Base-by-base conservation (phyloP, 805 yeast genomes). In the Metschnikowia borealis region DNA sequence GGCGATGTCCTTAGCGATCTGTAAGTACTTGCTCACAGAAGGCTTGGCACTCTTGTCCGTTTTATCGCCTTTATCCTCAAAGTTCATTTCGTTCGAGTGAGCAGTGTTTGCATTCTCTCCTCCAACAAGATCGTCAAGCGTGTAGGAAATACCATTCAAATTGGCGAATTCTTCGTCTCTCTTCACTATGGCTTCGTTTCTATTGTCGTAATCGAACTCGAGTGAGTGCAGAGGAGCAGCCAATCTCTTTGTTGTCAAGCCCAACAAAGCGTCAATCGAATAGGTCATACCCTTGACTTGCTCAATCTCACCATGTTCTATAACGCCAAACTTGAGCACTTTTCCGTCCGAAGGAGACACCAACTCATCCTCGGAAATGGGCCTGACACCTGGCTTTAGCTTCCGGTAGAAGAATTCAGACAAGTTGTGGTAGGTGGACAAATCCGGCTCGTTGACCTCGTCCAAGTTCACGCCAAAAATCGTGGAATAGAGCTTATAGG, bases 261-360 rank as follows among this genome's bases (percentile, higher is more conserved):
- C 99, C 42, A 94, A 75, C 48, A 94, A 79, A 8, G 95, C 91
- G 57, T 88, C 92, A 14, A 94, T 78, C 2, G 96, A 84, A 66
- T 94, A 94, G 1, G 95, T 89, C 82, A 94, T 81, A 6, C 99
- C 99, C 70, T 94, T 94, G 38, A 94, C 98, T 67, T 92, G 98
- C 67, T 94, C 98, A 53, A 94, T 89, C 57, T 87, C 88, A 33
- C 96, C 96, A 58, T 85, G 79, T 47, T 81, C 82, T 37, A 88
- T 81, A 31, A 81, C 74, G 21, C 99, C 99, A 52, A 89, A 79
- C 60, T 89, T 91, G 52, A 94, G 72, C 15, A 94, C 85, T 56
- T 80, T 84, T 20, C 99, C 99, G 68, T 94, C 99, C 51, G 96
- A 83, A 3, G 99, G 99, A 34, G 94, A 84, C 7, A 85, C 94